These are phyloP conservation scores for Primulina tabacum DNA, from an alignment of 257 asterid genomes.

Conservation along the genomic window DNA sequence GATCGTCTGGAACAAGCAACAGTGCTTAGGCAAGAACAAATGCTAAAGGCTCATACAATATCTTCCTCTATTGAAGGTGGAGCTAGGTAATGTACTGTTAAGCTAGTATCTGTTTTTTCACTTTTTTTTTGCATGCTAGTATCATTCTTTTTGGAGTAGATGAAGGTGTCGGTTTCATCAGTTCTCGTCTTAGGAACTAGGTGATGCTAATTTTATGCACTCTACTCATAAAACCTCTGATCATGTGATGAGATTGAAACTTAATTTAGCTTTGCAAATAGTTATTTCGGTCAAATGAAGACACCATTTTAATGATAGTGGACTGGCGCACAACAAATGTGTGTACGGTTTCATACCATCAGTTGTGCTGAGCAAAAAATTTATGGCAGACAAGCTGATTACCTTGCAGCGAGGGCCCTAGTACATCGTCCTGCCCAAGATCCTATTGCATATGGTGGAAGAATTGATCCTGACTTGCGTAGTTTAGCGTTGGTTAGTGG, in stretches of 20 bases:
- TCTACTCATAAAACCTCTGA: slow-evolving; percentile 15
- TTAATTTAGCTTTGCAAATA: slow-evolving; percentile 16
- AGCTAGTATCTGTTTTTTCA: not conserved
- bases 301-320: slow-evolving; percentile 24
- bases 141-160: slow-evolving; percentile 9
- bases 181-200: slow-evolving; percentile 16
- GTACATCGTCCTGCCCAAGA: slow-evolving; percentile 71
- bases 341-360: slow-evolving; percentile 42
- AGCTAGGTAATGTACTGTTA: slow-evolving; percentile 56
- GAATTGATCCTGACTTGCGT: slow-evolving; percentile 71
- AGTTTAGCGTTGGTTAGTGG: slow-evolving; percentile 52
- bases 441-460: slow-evolving; percentile 62
- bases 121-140: not conserved
- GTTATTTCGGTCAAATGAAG: slow-evolving; percentile 25
- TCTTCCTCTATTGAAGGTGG: slow-evolving; percentile 73
- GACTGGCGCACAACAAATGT: slow-evolving; percentile 37
- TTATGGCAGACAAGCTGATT: slow-evolving; percentile 98
- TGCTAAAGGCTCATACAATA: slow-evolving; percentile 68
- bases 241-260: slow-evolving; percentile 18
- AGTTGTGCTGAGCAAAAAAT: slow-evolving; percentile 65
- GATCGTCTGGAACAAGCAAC: slow-evolving; percentile 70
- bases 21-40: slow-evolving; percentile 61
- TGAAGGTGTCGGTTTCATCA: slow-evolving; percentile 18
- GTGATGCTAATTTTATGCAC: slow-evolving; percentile 8
- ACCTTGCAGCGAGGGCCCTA: slow-evolving; percentile 72